Conservation (phyloP, 2,329 filamentous ascomycete species). For the Trichoderma koningii region DNA sequence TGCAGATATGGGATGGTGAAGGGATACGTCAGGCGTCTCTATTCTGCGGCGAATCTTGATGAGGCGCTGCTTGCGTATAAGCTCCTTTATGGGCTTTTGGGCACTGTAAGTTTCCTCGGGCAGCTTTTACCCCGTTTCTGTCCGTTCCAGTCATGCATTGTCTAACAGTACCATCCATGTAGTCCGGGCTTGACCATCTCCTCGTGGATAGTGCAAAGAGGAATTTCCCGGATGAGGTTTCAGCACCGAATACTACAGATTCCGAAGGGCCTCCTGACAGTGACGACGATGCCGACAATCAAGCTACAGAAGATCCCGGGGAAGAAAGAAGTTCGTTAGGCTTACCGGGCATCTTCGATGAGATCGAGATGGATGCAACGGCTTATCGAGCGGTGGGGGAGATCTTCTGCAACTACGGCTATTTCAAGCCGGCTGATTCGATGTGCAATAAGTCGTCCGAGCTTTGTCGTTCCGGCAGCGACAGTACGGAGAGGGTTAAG, state of each 20-base stretch:
- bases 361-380: conserved; percentile 28
- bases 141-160: too few relatives aligned
- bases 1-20: conserved; percentile 30
- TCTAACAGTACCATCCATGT: neutral
- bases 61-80: conserved; percentile 27
- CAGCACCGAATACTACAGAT: neutral
- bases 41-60: conserved; percentile 22
- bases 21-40: conserved; percentile 30
- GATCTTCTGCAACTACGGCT: conserved; percentile 29
- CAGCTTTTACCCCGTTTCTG: too few relatives aligned
- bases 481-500: conserved; percentile 30
- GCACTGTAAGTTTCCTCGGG: conserved; percentile 27
- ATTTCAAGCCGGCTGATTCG: conserved; percentile 28
- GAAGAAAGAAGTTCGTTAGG: conserved; percentile 29
- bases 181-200: conserved; percentile 29
- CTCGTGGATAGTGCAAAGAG: conserved; percentile 30
- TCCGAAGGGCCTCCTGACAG: neutral
- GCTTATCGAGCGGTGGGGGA: conserved; percentile 32
- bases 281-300: neutral
- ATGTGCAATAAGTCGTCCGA: conserved; percentile 31
- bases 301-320: conserved; percentile 21
- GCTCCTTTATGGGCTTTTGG: conserved; percentile 26
- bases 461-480: neutral
- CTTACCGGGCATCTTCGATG: conserved; percentile 31
- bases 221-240: conserved; percentile 28